Evolutionary conservation across 2,329 filamentous ascomycete genomes (phyloP), one percentile per base, ranked within the genome.

Genomic region (Aureobasidium uvarum): DNA sequence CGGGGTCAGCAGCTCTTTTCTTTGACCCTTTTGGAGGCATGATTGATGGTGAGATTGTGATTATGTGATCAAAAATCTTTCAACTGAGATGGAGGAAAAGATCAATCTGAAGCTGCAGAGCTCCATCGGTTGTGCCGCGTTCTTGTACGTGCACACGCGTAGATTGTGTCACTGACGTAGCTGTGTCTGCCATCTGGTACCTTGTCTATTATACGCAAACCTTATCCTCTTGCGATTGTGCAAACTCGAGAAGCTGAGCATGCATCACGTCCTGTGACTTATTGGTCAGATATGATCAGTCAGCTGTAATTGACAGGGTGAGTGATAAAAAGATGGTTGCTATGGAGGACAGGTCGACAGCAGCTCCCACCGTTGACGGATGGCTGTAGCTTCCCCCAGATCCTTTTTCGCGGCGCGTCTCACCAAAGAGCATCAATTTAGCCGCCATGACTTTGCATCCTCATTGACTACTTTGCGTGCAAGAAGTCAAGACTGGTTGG

Each of bases 341-440:
- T 46, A 62, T 31, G 46, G 28, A 62, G 20, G 33, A 31, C n/a
- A n/a, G n/a, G n/a, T n/a, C n/a, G n/a, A n/a, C 43, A n/a, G 56
- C 23, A 60, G 56, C 28, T 48, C n/a, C 10, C 3, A 16, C 58
- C 46, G 45, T 62, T 51, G 31, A 38, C 28, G 10, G 33, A 20
- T 62, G 58, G 45, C 33, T 13, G 58, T 62, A 62, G 58, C 58
- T 62, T 62, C 45, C 58, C 58, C 58, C 58, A 62, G 45, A 62
- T 51, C 10, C 51, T 20, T 41, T 60, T 60, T 60, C 56, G 56
- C 43, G 56, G 56, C 43, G 56, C 43, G 23, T 58, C 39, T 31
- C n/a, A 23, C 41, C 31, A 46, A 25, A 5, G 33, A 10, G 25
- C 4, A 46, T 23, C n/a, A 41, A 38, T 18, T 36, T 38, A 60